Conservation (phyloP, 164 flowering plant genomes). For the Nelumbo lutea region DNA sequence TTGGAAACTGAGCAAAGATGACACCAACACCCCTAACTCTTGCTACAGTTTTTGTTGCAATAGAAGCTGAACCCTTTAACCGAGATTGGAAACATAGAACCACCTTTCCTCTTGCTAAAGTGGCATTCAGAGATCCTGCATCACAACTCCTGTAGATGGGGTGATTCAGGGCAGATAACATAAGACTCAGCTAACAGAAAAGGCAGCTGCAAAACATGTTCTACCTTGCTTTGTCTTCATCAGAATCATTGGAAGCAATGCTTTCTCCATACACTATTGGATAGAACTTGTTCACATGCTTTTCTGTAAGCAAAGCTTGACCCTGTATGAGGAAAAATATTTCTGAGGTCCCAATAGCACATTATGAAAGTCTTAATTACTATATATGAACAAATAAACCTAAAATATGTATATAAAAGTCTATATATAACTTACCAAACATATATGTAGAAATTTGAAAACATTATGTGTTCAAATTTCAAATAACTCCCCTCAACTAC, state of each 20-base stretch:
- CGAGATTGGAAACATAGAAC: slow-evolving; percentile 46
- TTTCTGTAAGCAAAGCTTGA: slow-evolving; percentile 38
- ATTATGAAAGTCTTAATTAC: neutral
- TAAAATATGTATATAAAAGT: no score
- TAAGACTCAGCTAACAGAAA: no score
- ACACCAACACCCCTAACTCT: slow-evolving; percentile 33
- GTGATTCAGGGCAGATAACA: no score
- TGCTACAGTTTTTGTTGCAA: slow-evolving; percentile 21
- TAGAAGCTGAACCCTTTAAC: slow-evolving; percentile 22
- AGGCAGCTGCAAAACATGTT: neutral
- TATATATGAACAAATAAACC: no score
- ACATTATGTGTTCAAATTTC: no score
- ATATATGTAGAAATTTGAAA: no score
- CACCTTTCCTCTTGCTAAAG: slow-evolving; percentile 49
- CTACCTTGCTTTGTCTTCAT: slow-evolving; percentile 40
- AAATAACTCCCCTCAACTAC: no score
- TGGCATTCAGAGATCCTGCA: slow-evolving; percentile 32
- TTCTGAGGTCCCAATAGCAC: neutral
- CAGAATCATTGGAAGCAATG: slow-evolving; percentile 25
- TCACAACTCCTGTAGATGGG: slow-evolving; percentile 31
- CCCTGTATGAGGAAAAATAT: slow-evolving; percentile 30
- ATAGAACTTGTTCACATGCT: slow-evolving; percentile 23
- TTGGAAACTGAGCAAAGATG: slow-evolving; percentile 37
- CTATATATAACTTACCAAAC: no score
- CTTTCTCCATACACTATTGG: slow-evolving; percentile 38